Conservation (phyloP, 75 land plant genomes). For the Cupressus sempervirens region DNA sequence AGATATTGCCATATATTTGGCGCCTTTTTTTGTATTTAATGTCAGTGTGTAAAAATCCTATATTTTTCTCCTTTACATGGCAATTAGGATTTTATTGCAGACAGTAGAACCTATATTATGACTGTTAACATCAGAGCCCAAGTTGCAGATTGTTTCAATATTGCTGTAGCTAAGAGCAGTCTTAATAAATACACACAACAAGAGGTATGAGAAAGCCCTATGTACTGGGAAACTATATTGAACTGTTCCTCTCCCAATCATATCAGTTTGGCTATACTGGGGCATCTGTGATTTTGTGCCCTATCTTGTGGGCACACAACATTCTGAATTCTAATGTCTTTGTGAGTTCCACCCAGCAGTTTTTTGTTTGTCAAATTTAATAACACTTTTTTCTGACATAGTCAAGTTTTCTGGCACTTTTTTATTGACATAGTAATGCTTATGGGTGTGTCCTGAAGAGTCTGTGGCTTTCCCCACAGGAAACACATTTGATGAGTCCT, state of each 20-base stretch:
- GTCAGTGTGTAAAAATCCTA: not conserved
- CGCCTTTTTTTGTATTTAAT: not conserved
- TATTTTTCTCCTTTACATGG: not conserved
- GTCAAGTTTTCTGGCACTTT: not conserved
- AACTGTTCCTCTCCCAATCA: not conserved
- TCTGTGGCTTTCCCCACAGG: not conserved
- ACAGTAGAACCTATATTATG: not conserved
- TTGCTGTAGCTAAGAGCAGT: not conserved
- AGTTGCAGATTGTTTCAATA: not conserved
- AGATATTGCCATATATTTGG: not conserved
- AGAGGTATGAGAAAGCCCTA: not conserved
- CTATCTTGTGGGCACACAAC: not conserved
- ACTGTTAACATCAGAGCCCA: not conserved
- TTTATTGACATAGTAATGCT: too few relatives aligned
- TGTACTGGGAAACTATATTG: not conserved
- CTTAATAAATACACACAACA: not conserved
- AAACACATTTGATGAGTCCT: not conserved
- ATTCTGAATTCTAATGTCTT: too few relatives aligned
- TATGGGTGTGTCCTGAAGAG: not conserved
- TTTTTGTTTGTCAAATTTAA: not conserved
- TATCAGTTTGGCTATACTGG: not conserved
- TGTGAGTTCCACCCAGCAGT: not conserved
- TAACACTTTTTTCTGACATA: not conserved
- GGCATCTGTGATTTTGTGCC: not conserved
- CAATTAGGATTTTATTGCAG: not conserved